Conservation (phyloP, 2,329 filamentous ascomycete species). For the Neofusicoccum ribis region DNA sequence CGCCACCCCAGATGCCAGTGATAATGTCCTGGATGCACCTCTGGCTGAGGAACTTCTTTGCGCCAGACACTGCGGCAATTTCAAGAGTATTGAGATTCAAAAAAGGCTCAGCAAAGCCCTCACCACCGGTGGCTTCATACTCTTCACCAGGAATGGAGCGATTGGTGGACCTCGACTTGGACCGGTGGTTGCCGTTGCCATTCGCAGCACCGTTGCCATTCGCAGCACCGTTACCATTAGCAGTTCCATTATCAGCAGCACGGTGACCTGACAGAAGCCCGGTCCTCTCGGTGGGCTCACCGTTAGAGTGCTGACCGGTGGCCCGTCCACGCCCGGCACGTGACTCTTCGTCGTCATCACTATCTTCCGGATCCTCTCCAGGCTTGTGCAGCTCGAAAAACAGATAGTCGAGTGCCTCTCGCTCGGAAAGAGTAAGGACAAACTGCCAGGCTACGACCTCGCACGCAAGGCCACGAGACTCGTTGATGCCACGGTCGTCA, state of each 20-base stretch:
- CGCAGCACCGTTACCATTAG: constrained; percentile 40
- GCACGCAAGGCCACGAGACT: constrained; percentile 70
- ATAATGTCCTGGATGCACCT: constrained; percentile 79
- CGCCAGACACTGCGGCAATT: constrained; percentile 77
- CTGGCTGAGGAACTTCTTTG: constrained; percentile 83
- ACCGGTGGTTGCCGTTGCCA: background rate
- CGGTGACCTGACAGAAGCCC: constrained; percentile 16
- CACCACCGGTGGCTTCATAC: constrained; percentile 44
- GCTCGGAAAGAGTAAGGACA: constrained; percentile 67
- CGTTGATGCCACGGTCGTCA: constrained; percentile 63
- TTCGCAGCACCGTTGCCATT: constrained; percentile 19
- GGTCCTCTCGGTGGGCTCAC: constrained; percentile 18
- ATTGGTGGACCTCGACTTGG: constrained; percentile 42
- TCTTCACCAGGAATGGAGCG: constrained; percentile 25
- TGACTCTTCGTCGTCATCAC: constrained; percentile 24
- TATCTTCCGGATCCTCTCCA: constrained; percentile 22
- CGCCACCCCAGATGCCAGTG: constrained; percentile 80
- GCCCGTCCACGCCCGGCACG: constrained; percentile 4
- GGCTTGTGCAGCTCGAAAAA: constrained; percentile 66
- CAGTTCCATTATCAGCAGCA: constrained; percentile 25
- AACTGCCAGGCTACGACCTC: constrained; percentile 83
- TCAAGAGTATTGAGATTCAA: constrained; percentile 81
- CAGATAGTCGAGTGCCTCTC: constrained; percentile 72
- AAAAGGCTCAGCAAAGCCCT: constrained; percentile 70
- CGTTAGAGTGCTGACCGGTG: background rate